These are phyloP conservation scores for Lentinula aciculospora DNA, from an alignment of 768 basidiomycete species.

Conservation along the genomic window DNA sequence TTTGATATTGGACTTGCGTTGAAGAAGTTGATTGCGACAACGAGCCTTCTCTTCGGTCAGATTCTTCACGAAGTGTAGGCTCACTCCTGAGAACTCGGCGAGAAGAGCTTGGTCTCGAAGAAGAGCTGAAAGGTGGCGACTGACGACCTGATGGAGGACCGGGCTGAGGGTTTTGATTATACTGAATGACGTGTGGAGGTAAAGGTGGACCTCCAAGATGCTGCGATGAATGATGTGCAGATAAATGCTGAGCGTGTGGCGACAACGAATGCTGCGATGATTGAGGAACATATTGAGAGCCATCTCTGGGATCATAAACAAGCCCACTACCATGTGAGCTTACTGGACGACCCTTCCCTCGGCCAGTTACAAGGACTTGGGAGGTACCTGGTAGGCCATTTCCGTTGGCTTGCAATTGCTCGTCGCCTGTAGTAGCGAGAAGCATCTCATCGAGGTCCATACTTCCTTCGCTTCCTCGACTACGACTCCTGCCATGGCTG, in stretches of 20 bases:
- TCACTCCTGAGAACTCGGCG: constrained; percentile 6
- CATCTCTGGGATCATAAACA: constrained; percentile 2
- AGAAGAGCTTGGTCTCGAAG: neutral
- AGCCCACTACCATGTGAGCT: neutral
- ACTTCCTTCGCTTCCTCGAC: constrained; percentile 3
- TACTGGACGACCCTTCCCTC: neutral
- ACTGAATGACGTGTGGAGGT: constrained; percentile 20
- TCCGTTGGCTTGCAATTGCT: neutral
- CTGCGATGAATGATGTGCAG: constrained; percentile 1
- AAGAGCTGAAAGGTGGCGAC: constrained; percentile 10
- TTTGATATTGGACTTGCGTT: constrained; percentile 42
- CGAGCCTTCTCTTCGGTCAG: constrained; percentile 23
- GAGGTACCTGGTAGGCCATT: neutral
- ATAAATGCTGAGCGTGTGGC: neutral
- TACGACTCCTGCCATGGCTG: neutral
- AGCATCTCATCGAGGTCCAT: constrained; percentile 4
- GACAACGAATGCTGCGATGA: neutral
- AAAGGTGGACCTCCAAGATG: constrained; percentile 4
- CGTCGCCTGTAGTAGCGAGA: neutral
- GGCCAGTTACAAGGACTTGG: neutral
- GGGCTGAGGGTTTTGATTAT: constrained; percentile 10
- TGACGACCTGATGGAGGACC: constrained; percentile 17
- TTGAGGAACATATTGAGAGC: neutral
- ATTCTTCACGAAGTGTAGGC: constrained; percentile 13
- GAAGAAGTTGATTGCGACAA: constrained; percentile 20